These are phyloP conservation scores for Trematosphaeria pertusa DNA, from an alignment of 2,329 filamentous ascomycete genomes.

Conservation along the genomic window DNA sequence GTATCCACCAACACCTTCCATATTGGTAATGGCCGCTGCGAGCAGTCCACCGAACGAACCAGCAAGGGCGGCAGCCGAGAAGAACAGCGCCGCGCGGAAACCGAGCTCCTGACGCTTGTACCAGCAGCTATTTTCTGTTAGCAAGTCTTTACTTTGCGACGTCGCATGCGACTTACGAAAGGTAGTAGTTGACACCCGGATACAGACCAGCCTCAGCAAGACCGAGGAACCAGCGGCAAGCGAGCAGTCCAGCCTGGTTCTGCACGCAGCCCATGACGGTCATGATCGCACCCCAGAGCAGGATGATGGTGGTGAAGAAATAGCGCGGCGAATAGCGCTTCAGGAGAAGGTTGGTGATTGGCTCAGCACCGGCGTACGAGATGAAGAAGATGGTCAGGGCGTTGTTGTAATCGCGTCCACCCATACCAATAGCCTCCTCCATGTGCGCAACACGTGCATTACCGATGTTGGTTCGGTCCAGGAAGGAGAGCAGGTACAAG, in stretches of 20 bases:
- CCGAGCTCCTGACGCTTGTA: conserved; percentile 63
- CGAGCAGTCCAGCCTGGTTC: conserved; percentile 45
- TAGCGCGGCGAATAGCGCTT: conserved; percentile 63
- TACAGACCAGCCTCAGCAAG: conserved; percentile 49
- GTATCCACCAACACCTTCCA: conserved; percentile 62
- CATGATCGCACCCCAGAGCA: conserved; percentile 56
- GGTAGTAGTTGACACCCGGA: conserved; percentile 59
- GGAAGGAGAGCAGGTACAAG: conserved; percentile 51
- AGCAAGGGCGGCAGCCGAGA: conserved; percentile 64
- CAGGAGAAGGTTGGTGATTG: conserved; percentile 67
- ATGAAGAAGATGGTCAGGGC: conserved; percentile 72
- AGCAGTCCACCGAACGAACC: conserved; percentile 68
- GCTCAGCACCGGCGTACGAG: conserved; percentile 57
- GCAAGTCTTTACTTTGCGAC: background rate
- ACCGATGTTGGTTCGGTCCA: conserved; percentile 47
- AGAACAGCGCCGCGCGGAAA: conserved; percentile 65
- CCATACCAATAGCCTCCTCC: conserved; percentile 36
- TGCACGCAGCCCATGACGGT: conserved; percentile 58
- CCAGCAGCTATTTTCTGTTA: conserved; percentile 50
- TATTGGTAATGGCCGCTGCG: conserved; percentile 65
- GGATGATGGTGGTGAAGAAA: conserved; percentile 56
- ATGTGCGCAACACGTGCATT: conserved; percentile 55
- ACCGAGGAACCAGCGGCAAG: conserved; percentile 47
- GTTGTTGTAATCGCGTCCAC: conserved; percentile 67
- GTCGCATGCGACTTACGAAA: conserved; percentile 54